Evolutionary conservation across 345 rosid species (phyloP), one percentile per base, ranked within the genome.

Genomic region (Turnera subulata): DNA sequence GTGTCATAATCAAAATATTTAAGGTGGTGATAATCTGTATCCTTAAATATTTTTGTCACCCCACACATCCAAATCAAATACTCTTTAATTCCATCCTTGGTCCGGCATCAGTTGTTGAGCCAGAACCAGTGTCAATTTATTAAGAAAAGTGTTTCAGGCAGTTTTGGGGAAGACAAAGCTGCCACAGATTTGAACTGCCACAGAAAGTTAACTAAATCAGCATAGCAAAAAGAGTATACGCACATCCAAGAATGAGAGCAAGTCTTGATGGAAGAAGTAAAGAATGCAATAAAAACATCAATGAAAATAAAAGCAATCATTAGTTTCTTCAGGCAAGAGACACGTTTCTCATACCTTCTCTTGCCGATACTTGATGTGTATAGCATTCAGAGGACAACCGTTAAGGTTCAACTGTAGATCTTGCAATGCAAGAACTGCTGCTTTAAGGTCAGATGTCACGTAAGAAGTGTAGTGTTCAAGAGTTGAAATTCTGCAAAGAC

Each of bases 121-220:
- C n/a, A n/a, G n/a, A n/a, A n/a, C n/a, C n/a, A n/a, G n/a, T n/a
- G n/a, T n/a, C n/a, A n/a, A n/a, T n/a, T n/a, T n/a, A n/a, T n/a
- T n/a, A n/a, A 74, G 78, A 90, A 91, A 38, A 82, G 82, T 16
- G 76, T 70, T 44, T 82, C 94, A 19, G 73, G 85, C 67, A 85
- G 67, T 63, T 68, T 67, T 3, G 83, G 70, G 11, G 96, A 87
- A 40, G 83, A 66, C 59, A 85, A 56, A 6, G 76, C 68, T 6
- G 88, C 89, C 69, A 91, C 97, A 0, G 87, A 79, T 75, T 85
- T 80, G 55, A 79, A 88, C 97, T 91, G 93, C 64, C 47, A 64
- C 4, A 50, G 24, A 19, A 52, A 24, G n/a, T 29, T 29, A 29
- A 69, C 46, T 15, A 4, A 42, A 16, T 42, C 12, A 42, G 45